phyloP scores from a whole-genome alignment of 2,329 filamentous ascomycete genomes.

The Xylariaceae sp. region DNA sequence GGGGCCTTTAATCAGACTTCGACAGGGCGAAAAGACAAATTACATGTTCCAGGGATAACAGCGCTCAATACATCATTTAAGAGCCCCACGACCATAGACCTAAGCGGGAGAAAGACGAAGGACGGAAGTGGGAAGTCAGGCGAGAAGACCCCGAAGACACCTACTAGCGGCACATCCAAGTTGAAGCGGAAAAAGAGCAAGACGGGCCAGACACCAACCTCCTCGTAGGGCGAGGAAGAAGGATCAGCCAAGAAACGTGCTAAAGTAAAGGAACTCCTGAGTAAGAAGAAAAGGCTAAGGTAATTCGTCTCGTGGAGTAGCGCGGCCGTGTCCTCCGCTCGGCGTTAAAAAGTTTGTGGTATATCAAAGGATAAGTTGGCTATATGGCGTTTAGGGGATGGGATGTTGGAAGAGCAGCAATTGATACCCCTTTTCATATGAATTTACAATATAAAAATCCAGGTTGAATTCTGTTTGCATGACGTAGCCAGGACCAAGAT shows the following conservation, averaged over 20 bases:
- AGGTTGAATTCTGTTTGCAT: not conserved
- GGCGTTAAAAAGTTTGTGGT: not conserved
- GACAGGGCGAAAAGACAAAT: slow-evolving; percentile 59
- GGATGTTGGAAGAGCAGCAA: slow-evolving; percentile 19
- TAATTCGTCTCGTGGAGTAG: not conserved
- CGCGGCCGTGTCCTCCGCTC: not conserved
- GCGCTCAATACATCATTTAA: slow-evolving; percentile 37
- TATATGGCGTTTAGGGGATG: slow-evolving; percentile 7
- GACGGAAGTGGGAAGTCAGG: slow-evolving; percentile 33
- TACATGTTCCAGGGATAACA: slow-evolving; percentile 34
- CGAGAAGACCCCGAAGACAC: slow-evolving; percentile 44
- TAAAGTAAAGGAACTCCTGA: not conserved
- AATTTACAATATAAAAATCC: slow-evolving; percentile 21
- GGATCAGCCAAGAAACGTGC: not conserved
- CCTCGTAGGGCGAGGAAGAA: slow-evolving; percentile 15
- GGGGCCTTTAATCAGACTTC: slow-evolving; percentile 70
- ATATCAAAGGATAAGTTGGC: not conserved
- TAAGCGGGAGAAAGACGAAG: slow-evolving; percentile 34
- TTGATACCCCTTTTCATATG: slow-evolving; percentile 38
- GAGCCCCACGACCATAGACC: slow-evolving; percentile 30
- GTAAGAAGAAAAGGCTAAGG: slow-evolving; percentile 10
- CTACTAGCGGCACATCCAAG: slow-evolving; percentile 34
- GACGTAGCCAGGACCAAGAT: not conserved
- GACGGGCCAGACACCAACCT: slow-evolving; percentile 30
- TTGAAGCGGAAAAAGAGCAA: slow-evolving; percentile 31